Percentiles rank a stretch among this genome's conserved stretches.
Conservation (phyloP, 179 eudicot species). For the Beta macrorhiza region DNA sequence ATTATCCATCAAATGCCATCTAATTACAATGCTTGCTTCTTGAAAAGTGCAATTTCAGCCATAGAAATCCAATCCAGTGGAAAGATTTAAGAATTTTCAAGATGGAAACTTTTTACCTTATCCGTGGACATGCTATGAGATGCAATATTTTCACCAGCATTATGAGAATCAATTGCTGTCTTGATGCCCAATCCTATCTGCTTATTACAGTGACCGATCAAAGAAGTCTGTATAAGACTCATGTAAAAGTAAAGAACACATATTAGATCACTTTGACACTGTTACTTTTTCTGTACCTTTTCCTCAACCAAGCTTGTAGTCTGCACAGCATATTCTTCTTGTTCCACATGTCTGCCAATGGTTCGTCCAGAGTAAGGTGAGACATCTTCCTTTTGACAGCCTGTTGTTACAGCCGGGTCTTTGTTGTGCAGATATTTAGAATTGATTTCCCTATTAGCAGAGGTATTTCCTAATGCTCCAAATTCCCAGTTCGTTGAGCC, state of each 20-base stretch:
- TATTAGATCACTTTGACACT: background rate
- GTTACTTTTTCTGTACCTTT: slow-evolving; percentile 44
- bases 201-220: background rate
- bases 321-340: slow-evolving; percentile 31
- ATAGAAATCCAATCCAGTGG: background rate
- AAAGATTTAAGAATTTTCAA: background rate
- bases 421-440: slow-evolving; percentile 40
- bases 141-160: slow-evolving; percentile 29
- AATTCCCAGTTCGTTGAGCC: slow-evolving; percentile 46
- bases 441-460: slow-evolving; percentile 36
- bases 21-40: background rate
- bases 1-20: background rate
- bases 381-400: slow-evolving; percentile 27
- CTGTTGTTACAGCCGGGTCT: slow-evolving; percentile 30
- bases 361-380: slow-evolving; percentile 33
- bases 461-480: slow-evolving; percentile 34
- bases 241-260: slow-evolving; percentile 1
- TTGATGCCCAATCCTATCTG: slow-evolving; percentile 33
- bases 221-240: background rate
- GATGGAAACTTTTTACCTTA: slow-evolving; percentile 31
- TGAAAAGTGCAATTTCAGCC: background rate
- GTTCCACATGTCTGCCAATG: slow-evolving; percentile 30
- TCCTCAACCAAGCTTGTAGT: slow-evolving; percentile 33
- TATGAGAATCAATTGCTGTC: slow-evolving; percentile 27
- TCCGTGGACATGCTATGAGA: slow-evolving; percentile 28